These are phyloP conservation scores for Chiua sp. DNA, from an alignment of 1,284 basidiomycete species.

Conservation along the genomic window DNA sequence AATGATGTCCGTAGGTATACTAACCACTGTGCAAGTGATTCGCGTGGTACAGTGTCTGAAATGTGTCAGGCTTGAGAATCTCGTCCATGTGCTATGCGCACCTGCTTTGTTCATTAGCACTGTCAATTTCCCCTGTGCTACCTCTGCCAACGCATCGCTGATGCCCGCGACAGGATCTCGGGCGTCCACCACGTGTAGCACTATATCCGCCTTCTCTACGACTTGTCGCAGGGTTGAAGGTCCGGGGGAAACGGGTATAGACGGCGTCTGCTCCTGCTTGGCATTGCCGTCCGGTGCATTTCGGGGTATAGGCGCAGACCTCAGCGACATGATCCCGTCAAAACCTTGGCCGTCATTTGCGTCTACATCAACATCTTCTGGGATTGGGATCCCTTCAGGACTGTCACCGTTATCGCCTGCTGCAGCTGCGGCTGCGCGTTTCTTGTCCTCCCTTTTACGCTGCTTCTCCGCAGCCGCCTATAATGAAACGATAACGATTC, in stretches of 20 bases:
- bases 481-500: constrained; percentile 3
- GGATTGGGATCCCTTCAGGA: constrained; percentile 36
- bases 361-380: constrained; percentile 35
- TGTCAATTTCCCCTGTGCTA: constrained; percentile 57
- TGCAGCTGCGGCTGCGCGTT: constrained; percentile 49
- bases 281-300: constrained; percentile 7
- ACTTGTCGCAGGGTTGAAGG: constrained; percentile 73
- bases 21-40: constrained; percentile 82
- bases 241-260: constrained; percentile 70
- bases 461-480: constrained; percentile 75
- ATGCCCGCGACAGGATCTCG: constrained; percentile 66
- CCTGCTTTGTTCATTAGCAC: constrained; percentile 90
- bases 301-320: constrained; percentile 1
- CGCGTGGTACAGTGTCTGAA: constrained; percentile 84
- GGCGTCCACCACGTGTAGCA: constrained; percentile 87
- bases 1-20: constrained; percentile 67
- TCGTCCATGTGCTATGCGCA: constrained; percentile 42
- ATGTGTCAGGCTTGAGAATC: constrained; percentile 2
- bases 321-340: constrained; percentile 41
- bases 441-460: constrained; percentile 66
- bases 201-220: constrained; percentile 82
- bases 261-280: constrained; percentile 54
- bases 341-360: constrained; percentile 32
- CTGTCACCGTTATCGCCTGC: constrained; percentile 37
- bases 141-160: constrained; percentile 30